Evolutionary conservation across 805 yeast genomes (phyloP).

Genomic region (Yamadazyma akitaensis): DNA sequence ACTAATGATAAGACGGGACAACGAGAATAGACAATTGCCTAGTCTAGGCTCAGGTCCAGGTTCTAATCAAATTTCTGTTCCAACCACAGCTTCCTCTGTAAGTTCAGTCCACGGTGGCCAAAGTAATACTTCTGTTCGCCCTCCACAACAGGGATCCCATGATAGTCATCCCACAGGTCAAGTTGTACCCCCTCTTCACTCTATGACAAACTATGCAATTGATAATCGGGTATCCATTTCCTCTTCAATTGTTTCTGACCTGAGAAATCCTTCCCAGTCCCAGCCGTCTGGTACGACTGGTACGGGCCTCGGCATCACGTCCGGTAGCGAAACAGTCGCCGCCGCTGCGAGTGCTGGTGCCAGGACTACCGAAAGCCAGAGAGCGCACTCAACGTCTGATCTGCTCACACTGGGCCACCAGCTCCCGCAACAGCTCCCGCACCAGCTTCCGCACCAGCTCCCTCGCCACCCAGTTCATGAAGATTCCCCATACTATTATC

Average conservation of each 20-base stretch:
- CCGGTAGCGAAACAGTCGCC: not conserved
- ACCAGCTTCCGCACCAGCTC: not conserved
- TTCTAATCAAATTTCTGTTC: not conserved
- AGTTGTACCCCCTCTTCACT: not conserved
- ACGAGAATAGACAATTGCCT: not conserved
- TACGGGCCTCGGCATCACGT: not conserved
- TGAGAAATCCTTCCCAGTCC: slow-evolving; percentile 9
- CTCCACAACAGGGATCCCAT: not conserved
- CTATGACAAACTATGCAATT: slow-evolving; percentile 9
- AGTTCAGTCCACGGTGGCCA: not conserved
- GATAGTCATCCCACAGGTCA: not conserved
- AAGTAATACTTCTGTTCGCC: not conserved
- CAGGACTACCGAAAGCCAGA: not conserved
- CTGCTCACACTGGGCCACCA: not conserved
- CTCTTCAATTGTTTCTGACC: slow-evolving; percentile 7
- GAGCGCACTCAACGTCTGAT: not conserved
- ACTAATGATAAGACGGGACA: slow-evolving; percentile 5
- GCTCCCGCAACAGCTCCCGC: not conserved
- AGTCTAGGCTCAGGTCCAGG: not conserved
- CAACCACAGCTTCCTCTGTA: not conserved
- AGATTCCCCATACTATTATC: not conserved
- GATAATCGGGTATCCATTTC: slow-evolving; percentile 8
- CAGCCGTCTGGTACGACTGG: not conserved
- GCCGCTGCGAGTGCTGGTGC: too few relatives aligned
- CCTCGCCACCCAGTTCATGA: not conserved